Evolutionary conservation across 371 early-diverging fungal species (phyloP).

Genomic region (Mucor sp.): DNA sequence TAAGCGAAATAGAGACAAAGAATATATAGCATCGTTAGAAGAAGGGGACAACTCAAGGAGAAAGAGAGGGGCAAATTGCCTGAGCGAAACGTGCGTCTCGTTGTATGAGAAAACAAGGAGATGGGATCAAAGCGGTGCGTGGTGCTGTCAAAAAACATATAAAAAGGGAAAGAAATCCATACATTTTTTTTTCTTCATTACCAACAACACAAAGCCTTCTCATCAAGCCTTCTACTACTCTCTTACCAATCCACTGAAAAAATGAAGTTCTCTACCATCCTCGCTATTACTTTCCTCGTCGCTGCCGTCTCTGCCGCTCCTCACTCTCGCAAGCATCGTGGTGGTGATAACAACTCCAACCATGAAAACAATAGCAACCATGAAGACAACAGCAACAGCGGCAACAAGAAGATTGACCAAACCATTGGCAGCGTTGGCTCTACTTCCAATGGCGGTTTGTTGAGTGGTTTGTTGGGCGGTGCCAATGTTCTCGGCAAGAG

Average conservation of each 20-base stretch:
- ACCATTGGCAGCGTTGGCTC: slow-evolving; percentile 1
- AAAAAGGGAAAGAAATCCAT: background rate
- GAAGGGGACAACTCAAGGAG: background rate
- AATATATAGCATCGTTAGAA: background rate
- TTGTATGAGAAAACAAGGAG: background rate
- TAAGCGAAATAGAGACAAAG: background rate
- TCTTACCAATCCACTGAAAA: background rate
- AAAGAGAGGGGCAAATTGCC: background rate
- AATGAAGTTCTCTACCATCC: slow-evolving; percentile 34
- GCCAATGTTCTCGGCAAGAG: background rate
- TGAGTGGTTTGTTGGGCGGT: background rate
- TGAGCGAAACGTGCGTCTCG: background rate
- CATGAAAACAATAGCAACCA: background rate
- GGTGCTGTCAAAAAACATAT: background rate
- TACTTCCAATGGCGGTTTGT: background rate
- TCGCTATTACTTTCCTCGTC: slow-evolving; percentile 28
- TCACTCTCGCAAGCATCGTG: background rate
- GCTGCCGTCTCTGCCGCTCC: slow-evolving; percentile 27
- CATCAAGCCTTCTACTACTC: slow-evolving; percentile 2
- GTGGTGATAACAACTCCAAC: background rate
- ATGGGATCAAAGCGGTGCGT: background rate
- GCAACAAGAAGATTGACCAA: slow-evolving; percentile 7
- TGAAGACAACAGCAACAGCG: background rate
- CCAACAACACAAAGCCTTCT: background rate
- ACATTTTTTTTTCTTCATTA: background rate